Conservation (phyloP, 2,329 filamentous ascomycete genomes). For the Penicillium brasilianum region DNA sequence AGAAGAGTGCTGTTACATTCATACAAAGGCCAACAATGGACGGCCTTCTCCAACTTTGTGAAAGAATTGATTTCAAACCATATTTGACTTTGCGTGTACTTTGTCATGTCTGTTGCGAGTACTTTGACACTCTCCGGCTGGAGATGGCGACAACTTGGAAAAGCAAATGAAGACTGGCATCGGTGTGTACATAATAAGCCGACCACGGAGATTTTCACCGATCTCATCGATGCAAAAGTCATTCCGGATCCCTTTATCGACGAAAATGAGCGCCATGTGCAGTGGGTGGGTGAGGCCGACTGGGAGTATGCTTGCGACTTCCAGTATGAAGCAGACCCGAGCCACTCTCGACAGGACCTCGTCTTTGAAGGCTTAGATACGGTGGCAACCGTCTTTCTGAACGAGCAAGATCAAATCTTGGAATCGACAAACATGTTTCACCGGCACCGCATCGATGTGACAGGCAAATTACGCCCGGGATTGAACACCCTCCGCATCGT, state of each 20-base stretch:
- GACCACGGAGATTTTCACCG: conserved; percentile 11
- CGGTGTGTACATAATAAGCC: conserved; percentile 5
- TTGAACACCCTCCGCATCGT: background rate
- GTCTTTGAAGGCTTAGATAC: background rate
- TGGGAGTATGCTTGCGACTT: conserved; percentile 47
- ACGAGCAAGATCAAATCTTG: background rate
- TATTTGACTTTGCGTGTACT: background rate
- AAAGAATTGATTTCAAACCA: background rate
- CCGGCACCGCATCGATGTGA: background rate
- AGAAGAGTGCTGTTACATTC: background rate
- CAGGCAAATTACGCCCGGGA: background rate
- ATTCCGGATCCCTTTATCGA: conserved; percentile 14
- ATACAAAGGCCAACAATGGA: background rate
- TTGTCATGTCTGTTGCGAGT: background rate
- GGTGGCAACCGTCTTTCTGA: background rate
- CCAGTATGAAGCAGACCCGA: conserved; percentile 62
- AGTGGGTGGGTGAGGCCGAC: conserved; percentile 15
- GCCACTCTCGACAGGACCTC: background rate
- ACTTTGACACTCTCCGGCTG: background rate
- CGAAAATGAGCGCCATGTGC: conserved; percentile 13
- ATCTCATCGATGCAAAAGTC: conserved; percentile 7
- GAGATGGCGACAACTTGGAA: background rate
- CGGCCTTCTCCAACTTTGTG: background rate
- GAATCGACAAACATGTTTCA: conserved; percentile 1
- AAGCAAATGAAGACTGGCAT: conserved; percentile 6